Conservation (phyloP, 2,329 filamentous ascomycete genomes). For the Phyllosticta citriasiana region DNA sequence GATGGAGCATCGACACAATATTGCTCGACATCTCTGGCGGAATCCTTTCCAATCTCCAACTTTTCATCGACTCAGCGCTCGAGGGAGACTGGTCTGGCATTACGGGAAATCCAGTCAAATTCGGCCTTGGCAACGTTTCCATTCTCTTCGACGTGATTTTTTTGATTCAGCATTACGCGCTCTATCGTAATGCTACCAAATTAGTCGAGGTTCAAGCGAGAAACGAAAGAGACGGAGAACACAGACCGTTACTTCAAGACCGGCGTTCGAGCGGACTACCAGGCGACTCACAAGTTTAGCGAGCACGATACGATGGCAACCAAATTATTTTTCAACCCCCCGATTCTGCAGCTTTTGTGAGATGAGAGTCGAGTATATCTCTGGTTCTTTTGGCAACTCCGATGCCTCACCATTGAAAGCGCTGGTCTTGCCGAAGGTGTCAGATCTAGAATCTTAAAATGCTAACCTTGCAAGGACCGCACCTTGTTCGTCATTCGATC, state of each 20-base stretch:
- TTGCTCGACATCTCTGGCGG: constrained; percentile 76
- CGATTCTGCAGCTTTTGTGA: background rate
- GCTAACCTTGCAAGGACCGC: no score
- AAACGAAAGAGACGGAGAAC: background rate
- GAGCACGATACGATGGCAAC: background rate
- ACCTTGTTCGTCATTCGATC: no score
- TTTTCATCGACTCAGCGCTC: constrained; percentile 74
- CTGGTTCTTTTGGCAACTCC: background rate
- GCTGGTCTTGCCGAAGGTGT: no score
- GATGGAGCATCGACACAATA: constrained; percentile 81
- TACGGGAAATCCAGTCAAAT: constrained; percentile 84
- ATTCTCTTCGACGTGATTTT: constrained; percentile 82
- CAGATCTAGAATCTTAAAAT: no score
- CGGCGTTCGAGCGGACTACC: background rate
- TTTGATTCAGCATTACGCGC: constrained; percentile 75
- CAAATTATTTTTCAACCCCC: background rate
- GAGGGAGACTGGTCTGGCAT: constrained; percentile 84
- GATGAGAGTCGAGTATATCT: background rate
- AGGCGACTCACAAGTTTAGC: background rate
- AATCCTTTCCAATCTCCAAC: constrained; percentile 68
- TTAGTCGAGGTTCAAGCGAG: constrained; percentile 19
- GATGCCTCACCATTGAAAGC: no score
- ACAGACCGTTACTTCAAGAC: background rate
- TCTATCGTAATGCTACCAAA: constrained; percentile 46
- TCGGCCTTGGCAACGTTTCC: constrained; percentile 74